Conservation (phyloP, 2,329 filamentous ascomycete genomes). For the Fusarium lyarnte region DNA sequence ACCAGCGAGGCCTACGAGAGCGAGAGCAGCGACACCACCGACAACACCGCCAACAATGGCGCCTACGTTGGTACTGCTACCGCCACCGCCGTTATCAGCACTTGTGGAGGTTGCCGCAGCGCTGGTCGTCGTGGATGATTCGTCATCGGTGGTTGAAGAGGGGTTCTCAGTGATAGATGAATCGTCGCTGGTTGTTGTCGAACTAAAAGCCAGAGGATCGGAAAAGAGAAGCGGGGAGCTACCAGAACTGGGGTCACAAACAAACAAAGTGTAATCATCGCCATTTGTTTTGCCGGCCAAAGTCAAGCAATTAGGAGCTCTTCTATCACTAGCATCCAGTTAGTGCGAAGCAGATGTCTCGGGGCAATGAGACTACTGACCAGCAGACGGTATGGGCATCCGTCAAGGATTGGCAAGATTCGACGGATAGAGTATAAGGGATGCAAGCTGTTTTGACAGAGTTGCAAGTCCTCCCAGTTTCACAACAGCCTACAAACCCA, state of each 20-base stretch:
- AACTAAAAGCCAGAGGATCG: slow-evolving; percentile 40
- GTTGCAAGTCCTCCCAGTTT: slow-evolving; percentile 42
- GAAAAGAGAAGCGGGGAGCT: too few species aligned
- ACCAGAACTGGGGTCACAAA: too few species aligned
- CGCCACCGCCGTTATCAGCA: slow-evolving; percentile 40
- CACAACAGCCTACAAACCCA: slow-evolving; percentile 48
- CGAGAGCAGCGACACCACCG: slow-evolving; percentile 55
- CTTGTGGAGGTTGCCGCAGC: slow-evolving; percentile 19
- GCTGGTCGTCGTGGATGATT: slow-evolving; percentile 7
- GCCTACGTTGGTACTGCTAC: slow-evolving; percentile 48
- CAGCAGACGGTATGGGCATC: too few species aligned
- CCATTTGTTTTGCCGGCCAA: too few species aligned
- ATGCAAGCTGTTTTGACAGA: slow-evolving; percentile 48
- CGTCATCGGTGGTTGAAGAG: slow-evolving; percentile 3
- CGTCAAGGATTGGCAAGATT: too few species aligned
- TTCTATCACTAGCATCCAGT: too few species aligned
- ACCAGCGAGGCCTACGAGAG: slow-evolving; percentile 51
- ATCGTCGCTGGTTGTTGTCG: slow-evolving; percentile 1
- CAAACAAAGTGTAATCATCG: too few species aligned
- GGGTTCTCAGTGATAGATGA: slow-evolving; percentile 17
- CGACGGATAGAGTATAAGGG: not conserved
- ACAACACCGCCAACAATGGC: slow-evolving; percentile 59
- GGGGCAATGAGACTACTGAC: too few species aligned
- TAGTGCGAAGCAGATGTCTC: too few species aligned
- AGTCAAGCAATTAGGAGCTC: too few species aligned